Percentiles rank a stretch among this genome's conserved stretches.
Conservation (phyloP, 805 yeast species). For the Hanseniaspora guilliermondii region DNA sequence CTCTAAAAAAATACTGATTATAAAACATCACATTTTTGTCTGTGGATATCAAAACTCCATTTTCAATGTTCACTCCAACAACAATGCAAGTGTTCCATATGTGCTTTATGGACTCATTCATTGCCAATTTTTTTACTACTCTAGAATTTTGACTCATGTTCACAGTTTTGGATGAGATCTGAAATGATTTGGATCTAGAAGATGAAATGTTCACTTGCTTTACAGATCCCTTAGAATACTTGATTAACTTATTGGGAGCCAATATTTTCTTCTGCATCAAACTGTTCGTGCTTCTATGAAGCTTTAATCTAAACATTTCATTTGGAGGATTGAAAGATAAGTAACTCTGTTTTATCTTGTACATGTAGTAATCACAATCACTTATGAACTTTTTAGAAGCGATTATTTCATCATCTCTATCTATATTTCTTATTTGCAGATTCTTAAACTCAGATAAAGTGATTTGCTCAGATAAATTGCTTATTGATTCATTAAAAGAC, state of each 20-base stretch:
- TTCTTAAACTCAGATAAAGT: conserved; percentile 23
- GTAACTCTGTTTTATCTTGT: background rate
- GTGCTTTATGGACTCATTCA: conserved; percentile 58
- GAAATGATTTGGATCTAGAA: conserved; percentile 30
- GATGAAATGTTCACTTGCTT: conserved; percentile 26
- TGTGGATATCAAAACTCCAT: conserved; percentile 65
- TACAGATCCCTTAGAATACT: conserved; percentile 20
- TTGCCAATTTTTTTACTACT: conserved; percentile 52
- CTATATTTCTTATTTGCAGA: conserved; percentile 18
- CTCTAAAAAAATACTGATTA: conserved; percentile 49
- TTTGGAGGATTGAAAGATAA: too few relatives aligned
- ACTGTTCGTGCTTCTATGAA: background rate
- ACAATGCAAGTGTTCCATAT: conserved; percentile 67
- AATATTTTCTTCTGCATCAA: conserved; percentile 16
- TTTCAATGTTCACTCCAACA: conserved; percentile 63
- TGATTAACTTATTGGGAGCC: conserved; percentile 24
- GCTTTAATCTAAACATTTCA: background rate
- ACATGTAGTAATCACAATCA: background rate
- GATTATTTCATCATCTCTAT: conserved; percentile 19
- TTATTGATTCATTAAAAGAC: background rate
- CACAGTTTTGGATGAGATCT: background rate
- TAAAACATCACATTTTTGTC: conserved; percentile 47
- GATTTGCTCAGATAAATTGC: background rate
- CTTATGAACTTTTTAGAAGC: conserved; percentile 18
- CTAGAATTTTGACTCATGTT: conserved; percentile 53